These are phyloP conservation scores for Mycena leptocephala DNA, from an alignment of 768 basidiomycete species.

Conservation along the genomic window DNA sequence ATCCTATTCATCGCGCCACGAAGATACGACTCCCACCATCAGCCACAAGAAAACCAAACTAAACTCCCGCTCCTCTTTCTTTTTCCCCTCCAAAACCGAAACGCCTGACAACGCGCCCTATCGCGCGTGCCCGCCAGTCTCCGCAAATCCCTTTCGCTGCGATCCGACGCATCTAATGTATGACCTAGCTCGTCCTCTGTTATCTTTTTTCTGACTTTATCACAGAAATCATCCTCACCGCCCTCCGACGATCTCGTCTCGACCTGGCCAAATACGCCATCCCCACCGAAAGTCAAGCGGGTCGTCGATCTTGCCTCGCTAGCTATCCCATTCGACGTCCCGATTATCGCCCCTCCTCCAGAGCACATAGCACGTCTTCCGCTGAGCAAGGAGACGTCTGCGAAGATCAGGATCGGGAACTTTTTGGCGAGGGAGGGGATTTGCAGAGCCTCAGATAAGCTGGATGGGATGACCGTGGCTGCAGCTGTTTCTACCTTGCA, in stretches of 20 bases:
- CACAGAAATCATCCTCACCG: neutral
- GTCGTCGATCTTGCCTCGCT: neutral
- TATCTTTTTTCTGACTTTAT: neutral
- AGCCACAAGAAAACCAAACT: conserved; percentile 28
- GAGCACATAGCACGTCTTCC: conserved; percentile 51
- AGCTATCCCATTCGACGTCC: conserved; percentile 48
- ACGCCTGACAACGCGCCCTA: neutral
- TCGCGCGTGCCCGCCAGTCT: conserved; percentile 53
- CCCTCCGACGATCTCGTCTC: conserved; percentile 5
- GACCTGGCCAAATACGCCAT: conserved; percentile 26
- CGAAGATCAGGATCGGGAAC: conserved; percentile 59
- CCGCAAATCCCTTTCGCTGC: conserved; percentile 57
- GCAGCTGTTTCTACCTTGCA: conserved; percentile 21
- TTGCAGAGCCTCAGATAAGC: conserved; percentile 51
- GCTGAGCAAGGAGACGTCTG: conserved; percentile 57
- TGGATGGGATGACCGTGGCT: conserved; percentile 42
- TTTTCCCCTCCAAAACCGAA: neutral
- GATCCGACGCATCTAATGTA: conserved; percentile 45
- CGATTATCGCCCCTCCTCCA: conserved; percentile 70
- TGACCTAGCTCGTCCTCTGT: neutral
- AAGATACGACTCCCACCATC: conserved; percentile 1
- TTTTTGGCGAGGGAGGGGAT: conserved; percentile 60
- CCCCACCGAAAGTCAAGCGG: neutral
- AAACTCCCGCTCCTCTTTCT: conserved; percentile 3
- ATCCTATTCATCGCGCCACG: conserved; percentile 13